A percentile compares a stretch with the other conserved stretches of the same genome.
These are phyloP conservation scores for Suillus clintonianus DNA, from an alignment of 768 basidiomycete species.

Conservation along the genomic window DNA sequence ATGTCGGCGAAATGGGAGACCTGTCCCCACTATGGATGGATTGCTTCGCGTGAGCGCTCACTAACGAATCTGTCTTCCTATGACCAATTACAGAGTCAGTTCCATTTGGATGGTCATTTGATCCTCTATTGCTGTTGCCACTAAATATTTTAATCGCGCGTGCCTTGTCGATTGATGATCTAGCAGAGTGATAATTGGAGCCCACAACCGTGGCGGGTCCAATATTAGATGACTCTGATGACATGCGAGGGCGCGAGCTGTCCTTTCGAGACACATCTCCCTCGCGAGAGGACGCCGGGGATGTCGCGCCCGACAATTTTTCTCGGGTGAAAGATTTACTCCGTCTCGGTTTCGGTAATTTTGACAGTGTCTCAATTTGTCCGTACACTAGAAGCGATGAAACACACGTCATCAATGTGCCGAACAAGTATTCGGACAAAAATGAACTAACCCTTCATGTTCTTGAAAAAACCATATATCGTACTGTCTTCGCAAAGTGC, in stretches of 20 bases:
- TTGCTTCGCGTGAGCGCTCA: constrained; percentile 51
- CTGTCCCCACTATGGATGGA: constrained; percentile 34
- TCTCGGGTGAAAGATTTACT: constrained; percentile 73
- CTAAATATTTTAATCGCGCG: constrained; percentile 61
- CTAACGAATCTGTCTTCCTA: constrained; percentile 54
- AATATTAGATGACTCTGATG: constrained; percentile 40
- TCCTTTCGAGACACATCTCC: constrained; percentile 23
- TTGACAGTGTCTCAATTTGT: constrained; percentile 72
- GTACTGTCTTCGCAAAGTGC: constrained; percentile 90
- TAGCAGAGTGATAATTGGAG: constrained; percentile 32
- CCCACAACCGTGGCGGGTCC: constrained; percentile 9
- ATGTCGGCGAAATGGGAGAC: constrained; percentile 36
- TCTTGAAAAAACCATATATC: constrained; percentile 82
- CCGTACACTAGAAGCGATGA: constrained; percentile 59
- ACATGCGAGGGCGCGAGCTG: constrained; percentile 32
- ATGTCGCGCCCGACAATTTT: constrained; percentile 46
- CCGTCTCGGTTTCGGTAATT: constrained; percentile 55
- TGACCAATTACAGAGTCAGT: constrained; percentile 51
- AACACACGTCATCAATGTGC: constrained; percentile 20
- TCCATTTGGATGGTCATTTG: constrained; percentile 39
- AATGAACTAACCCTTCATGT: constrained; percentile 71
- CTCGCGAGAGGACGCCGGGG: constrained; percentile 33
- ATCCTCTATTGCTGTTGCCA: constrained; percentile 36
- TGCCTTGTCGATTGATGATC: constrained; percentile 67
- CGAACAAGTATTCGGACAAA: neutral